A percentile compares a stretch with the other conserved stretches of the same genome.
phyloP scores from a whole-genome alignment of 371 early-diverging fungal species.

The Lichtheimia hyalospora region DNA sequence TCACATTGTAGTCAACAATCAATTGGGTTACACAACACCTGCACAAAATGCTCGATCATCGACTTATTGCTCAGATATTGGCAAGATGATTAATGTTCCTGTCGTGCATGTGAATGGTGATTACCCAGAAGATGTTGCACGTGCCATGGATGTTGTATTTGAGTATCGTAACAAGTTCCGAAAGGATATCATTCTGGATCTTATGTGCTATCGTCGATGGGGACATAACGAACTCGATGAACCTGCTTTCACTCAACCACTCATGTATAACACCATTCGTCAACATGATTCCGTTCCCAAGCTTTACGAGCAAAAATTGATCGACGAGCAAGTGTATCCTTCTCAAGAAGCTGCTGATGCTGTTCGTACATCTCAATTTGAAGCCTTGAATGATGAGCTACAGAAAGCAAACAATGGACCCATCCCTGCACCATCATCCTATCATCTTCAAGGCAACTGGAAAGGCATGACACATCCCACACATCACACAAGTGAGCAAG shows the following conservation, averaged over 20 bases:
- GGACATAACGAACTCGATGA: slow-evolving; percentile 98
- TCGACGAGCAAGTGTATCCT: slow-evolving; percentile 37
- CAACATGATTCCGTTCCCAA: slow-evolving; percentile 79
- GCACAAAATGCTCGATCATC: slow-evolving; percentile 91
- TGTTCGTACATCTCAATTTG: slow-evolving; percentile 55
- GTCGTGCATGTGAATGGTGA: slow-evolving; percentile 97
- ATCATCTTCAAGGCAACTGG: slow-evolving; percentile 76
- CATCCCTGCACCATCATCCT: slow-evolving; percentile 21
- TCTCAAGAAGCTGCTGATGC: slow-evolving; percentile 46
- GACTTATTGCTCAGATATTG: slow-evolving; percentile 90
- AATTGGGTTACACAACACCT: slow-evolving; percentile 95
- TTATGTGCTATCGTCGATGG: slow-evolving; percentile 93
- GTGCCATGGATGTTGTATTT: slow-evolving; percentile 82
- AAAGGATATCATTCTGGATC: slow-evolving; percentile 90
- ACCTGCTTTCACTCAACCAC: slow-evolving; percentile 95
- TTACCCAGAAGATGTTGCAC: slow-evolving; percentile 89
- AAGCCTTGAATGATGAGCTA: slow-evolving; percentile 60
- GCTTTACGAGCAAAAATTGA: slow-evolving; percentile 74
- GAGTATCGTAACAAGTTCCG: slow-evolving; percentile 91
- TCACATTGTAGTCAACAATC: slow-evolving; percentile 97
- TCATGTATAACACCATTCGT: slow-evolving; percentile 93
- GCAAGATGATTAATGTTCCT: slow-evolving; percentile 93
- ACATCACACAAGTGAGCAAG: slow-evolving; percentile 15
- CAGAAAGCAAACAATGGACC: slow-evolving; percentile 51
- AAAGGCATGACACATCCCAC: slow-evolving; percentile 53